Percentiles rank a stretch among this genome's conserved stretches.
Evolutionary conservation across 805 yeast genomes (phyloP).

Genomic region (Lipomyces sp.): DNA sequence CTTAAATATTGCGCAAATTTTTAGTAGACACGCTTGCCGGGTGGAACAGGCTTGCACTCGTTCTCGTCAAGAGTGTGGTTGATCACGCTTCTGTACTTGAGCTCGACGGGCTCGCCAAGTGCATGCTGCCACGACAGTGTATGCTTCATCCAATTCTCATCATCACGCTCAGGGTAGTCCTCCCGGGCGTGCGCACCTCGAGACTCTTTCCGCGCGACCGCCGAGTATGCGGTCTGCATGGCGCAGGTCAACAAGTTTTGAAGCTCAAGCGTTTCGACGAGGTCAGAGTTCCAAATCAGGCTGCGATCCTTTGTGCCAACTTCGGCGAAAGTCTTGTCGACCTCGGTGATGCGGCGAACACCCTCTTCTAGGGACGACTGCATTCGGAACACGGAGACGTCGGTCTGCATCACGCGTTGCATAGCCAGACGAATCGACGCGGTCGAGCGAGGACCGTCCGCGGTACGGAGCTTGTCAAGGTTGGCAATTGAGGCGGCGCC

Average conservation of each 20-base stretch:
- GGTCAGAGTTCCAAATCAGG: slow-evolving; percentile 98
- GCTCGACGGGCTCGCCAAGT: slow-evolving; percentile 69
- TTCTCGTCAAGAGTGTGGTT: slow-evolving; percentile 81
- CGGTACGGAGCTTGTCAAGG: slow-evolving; percentile 85
- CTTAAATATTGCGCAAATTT: neutral
- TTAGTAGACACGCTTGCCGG: slow-evolving; percentile 93
- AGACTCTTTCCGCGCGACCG: slow-evolving; percentile 94
- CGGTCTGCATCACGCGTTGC: slow-evolving; percentile 97
- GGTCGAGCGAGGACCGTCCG: slow-evolving; percentile 79
- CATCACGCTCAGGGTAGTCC: slow-evolving; percentile 95
- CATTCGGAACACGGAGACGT: slow-evolving; percentile 94
- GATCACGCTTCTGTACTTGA: slow-evolving; percentile 86
- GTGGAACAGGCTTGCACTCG: slow-evolving; percentile 96
- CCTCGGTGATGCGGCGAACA: slow-evolving; percentile 73
- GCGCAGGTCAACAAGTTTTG: slow-evolving; percentile 98
- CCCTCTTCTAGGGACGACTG: slow-evolving; percentile 92
- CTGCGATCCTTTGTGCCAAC: slow-evolving; percentile 92
- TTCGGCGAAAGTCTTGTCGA: slow-evolving; percentile 74
- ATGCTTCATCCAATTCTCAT: slow-evolving; percentile 97
- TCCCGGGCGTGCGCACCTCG: slow-evolving; percentile 99
- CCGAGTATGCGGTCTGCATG: slow-evolving; percentile 90
- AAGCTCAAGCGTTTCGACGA: slow-evolving; percentile 93
- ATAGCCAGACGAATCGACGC: slow-evolving; percentile 87
- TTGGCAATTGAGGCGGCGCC: slow-evolving; percentile 90
- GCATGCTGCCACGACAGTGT: slow-evolving; percentile 86